A percentile compares a stretch with the other conserved stretches of the same genome.
Conservation (phyloP, 2,329 filamentous ascomycete species). For the Ploettnerulaceae sp. region DNA sequence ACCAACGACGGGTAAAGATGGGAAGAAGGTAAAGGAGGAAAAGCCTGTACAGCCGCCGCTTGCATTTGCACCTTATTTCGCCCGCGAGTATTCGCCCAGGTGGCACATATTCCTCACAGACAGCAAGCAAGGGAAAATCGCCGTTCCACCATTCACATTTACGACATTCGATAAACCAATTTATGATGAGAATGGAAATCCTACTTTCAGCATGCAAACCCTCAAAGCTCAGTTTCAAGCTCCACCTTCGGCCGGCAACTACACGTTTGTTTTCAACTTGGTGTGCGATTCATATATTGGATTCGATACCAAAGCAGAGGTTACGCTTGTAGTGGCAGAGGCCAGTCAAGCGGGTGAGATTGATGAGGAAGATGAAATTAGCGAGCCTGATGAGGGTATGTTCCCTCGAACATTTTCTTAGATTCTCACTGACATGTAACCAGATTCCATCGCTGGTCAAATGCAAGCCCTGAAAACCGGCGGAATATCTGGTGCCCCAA, state of each 20-base stretch:
- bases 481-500: slow-evolving; percentile 42
- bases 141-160: slow-evolving; percentile 95
- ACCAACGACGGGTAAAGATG: slow-evolving; percentile 62
- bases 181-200: slow-evolving; percentile 72
- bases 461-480: slow-evolving; percentile 83
- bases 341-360: slow-evolving; percentile 77
- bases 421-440: slow-evolving; percentile 7
- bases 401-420: slow-evolving; percentile 20
- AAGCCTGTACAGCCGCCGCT: slow-evolving; percentile 72
- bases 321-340: slow-evolving; percentile 84
- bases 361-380: slow-evolving; percentile 87
- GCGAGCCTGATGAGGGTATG: slow-evolving; percentile 95
- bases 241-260: slow-evolving; percentile 85
- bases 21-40: slow-evolving; percentile 54
- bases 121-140: slow-evolving; percentile 90
- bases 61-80: slow-evolving; percentile 85
- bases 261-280: slow-evolving; percentile 90
- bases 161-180: slow-evolving; percentile 86
- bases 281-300: slow-evolving; percentile 94
- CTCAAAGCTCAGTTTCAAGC: slow-evolving; percentile 96
- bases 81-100: slow-evolving; percentile 80
- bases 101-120: slow-evolving; percentile 97
- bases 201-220: slow-evolving; percentile 92
- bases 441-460: slow-evolving; percentile 85
- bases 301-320: slow-evolving; percentile 87